Conservation (phyloP, 352 stramenopile species). For the Phytopythium chamaehyphon region DNA sequence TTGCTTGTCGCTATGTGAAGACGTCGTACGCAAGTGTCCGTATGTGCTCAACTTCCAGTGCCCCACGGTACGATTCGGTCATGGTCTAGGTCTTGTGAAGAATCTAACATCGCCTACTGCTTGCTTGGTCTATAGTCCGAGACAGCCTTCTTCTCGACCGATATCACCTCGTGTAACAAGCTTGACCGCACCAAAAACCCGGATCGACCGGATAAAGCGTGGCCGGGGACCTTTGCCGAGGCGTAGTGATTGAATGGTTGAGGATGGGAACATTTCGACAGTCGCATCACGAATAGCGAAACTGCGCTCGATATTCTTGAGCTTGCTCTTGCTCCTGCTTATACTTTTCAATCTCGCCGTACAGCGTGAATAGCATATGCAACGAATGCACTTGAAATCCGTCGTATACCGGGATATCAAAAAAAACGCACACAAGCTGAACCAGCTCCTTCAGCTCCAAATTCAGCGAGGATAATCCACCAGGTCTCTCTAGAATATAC, state of each 20-base stretch:
- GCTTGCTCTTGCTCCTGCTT: conserved; percentile 35
- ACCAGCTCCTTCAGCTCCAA: conserved; percentile 83
- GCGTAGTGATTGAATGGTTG: conserved; percentile 14
- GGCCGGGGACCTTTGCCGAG: conserved; percentile 74
- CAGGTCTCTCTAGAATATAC: conserved; percentile 6
- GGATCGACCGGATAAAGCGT: conserved; percentile 54
- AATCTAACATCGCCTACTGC: too few relatives aligned
- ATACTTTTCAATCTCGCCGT: conserved; percentile 66
- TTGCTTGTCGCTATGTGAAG: conserved; percentile 80
- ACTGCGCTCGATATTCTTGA: conserved; percentile 2
- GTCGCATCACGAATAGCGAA: not conserved
- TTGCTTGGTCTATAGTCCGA: too few relatives aligned
- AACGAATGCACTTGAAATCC: conserved; percentile 82
- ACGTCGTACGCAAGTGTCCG: conserved; percentile 79
- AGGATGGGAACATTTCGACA: too few relatives aligned
- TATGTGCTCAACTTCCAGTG: conserved; percentile 86
- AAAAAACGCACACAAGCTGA: conserved; percentile 80
- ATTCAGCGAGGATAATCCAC: conserved; percentile 56
- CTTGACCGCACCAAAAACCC: conserved; percentile 64
- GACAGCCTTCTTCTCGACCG: conserved; percentile 66
- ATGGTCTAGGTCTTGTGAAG: too few relatives aligned
- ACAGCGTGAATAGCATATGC: conserved; percentile 91
- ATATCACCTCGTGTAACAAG: conserved; percentile 75
- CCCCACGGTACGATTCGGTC: conserved; percentile 32
- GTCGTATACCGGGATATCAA: conserved; percentile 91